Conservation (phyloP, 2,329 filamentous ascomycete genomes). For the Teratosphaeria zuluensis region DNA sequence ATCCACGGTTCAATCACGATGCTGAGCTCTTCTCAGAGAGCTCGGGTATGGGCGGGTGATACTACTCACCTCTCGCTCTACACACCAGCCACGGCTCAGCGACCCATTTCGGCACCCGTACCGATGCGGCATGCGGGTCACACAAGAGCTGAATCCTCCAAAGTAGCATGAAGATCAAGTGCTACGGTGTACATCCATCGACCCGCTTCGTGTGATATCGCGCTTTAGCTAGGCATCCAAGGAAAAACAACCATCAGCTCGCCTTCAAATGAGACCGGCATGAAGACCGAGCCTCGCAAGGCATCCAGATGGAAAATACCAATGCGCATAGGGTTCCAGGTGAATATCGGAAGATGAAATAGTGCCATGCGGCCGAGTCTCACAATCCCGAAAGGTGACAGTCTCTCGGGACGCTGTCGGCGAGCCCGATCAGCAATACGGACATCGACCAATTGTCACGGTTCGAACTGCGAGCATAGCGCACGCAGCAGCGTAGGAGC, state of each 20-base stretch:
- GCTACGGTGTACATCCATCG: not conserved
- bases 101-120: not conserved
- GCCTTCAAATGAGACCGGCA: not conserved
- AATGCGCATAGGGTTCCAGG: too few relatives aligned
- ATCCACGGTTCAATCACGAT: too few relatives aligned
- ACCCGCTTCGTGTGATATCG: not conserved
- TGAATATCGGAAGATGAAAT: too few relatives aligned
- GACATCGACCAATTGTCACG: not conserved
- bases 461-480: not conserved
- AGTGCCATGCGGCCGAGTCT: not conserved
- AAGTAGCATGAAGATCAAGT: not conserved
- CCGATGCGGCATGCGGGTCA: not conserved
- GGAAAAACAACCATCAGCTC: not conserved
- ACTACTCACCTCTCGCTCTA: too few relatives aligned
- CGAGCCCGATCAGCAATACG: not conserved
- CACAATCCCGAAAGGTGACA: not conserved
- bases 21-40: too few relatives aligned
- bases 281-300: too few relatives aligned
- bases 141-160: not conserved
- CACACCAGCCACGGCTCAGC: not conserved
- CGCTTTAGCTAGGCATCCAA: not conserved
- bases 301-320: too few relatives aligned
- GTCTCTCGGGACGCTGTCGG: not conserved
- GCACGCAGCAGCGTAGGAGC: too few relatives aligned
- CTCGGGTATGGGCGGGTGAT: too few relatives aligned